A percentile compares a stretch with the other conserved stretches of the same genome.
phyloP scores from a whole-genome alignment of 1,284 basidiomycete species.

The Rhizoctonia solani region DNA sequence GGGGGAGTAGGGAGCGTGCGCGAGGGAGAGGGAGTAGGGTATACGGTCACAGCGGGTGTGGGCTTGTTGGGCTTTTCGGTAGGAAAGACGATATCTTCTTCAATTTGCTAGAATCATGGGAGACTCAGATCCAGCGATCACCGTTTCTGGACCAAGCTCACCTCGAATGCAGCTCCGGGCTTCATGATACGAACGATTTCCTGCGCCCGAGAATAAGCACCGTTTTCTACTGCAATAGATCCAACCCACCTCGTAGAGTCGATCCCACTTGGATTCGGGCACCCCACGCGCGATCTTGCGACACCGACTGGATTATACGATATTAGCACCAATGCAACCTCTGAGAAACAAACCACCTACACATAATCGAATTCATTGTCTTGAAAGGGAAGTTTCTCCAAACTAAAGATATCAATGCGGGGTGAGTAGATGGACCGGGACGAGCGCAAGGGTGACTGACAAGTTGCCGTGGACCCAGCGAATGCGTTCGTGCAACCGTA shows the following conservation, averaged over 20 bases:
- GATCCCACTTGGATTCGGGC: slow-evolving; percentile 30
- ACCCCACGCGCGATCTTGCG: slow-evolving; percentile 29
- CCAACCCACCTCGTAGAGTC: slow-evolving; percentile 20
- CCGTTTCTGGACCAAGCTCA: neutral
- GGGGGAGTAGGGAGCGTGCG: slow-evolving; percentile 5
- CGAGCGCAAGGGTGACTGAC: too few relatives aligned
- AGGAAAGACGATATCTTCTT: slow-evolving; percentile 32
- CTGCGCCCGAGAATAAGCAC: neutral
- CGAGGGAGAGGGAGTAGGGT: slow-evolving; percentile 24
- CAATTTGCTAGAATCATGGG: slow-evolving; percentile 5
- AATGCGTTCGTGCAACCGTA: slow-evolving; percentile 22
- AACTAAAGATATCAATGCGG: neutral
- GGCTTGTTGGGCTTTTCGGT: slow-evolving; percentile 23
- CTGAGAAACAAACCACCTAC: neutral
- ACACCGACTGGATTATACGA: slow-evolving; percentile 3
- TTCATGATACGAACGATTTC: slow-evolving; percentile 33
- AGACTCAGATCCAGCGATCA: neutral
- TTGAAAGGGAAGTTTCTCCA: slow-evolving; percentile 16
- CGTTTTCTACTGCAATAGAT: neutral
- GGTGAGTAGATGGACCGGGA: too few relatives aligned
- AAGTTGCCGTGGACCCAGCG: slow-evolving; percentile 33
- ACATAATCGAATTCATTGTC: slow-evolving; percentile 26
- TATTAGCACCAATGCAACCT: neutral
- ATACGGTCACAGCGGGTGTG: slow-evolving; percentile 3
- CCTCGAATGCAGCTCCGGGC: slow-evolving; percentile 30